Conservation (phyloP, 2,329 filamentous ascomycete species). For the Emergomyces pasteurianus region DNA sequence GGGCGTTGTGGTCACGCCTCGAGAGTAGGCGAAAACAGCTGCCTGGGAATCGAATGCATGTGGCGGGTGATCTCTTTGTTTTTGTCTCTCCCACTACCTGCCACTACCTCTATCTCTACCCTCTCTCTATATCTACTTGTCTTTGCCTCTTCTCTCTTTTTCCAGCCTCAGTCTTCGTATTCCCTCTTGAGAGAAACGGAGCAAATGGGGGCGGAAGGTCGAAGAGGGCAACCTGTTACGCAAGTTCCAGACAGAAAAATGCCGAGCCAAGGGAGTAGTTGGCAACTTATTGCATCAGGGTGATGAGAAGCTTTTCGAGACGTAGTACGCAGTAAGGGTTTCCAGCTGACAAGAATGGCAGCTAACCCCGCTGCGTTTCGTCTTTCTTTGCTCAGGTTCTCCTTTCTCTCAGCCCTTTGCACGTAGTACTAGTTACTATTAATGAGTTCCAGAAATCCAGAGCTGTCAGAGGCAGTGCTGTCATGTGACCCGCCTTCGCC, state of each 20-base stretch:
- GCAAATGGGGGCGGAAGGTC: neutral
- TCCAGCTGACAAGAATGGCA: neutral
- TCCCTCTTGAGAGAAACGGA: neutral
- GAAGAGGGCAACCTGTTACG: too few species aligned
- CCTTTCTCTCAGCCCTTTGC: neutral
- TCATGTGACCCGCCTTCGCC: neutral
- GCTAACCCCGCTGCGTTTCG: neutral
- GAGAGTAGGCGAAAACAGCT: neutral
- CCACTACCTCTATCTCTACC: neutral
- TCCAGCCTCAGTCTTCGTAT: neutral
- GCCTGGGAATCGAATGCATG: neutral
- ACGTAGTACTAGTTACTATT: too few species aligned
- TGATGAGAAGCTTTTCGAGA: neutral
- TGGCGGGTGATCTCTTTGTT: neutral
- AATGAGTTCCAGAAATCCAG: too few species aligned
- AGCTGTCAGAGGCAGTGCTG: neutral
- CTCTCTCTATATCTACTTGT: neutral
- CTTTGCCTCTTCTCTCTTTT: neutral
- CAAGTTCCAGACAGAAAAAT: neutral
- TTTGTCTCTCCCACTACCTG: neutral
- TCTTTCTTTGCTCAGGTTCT: neutral
- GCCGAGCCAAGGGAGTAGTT: neutral
- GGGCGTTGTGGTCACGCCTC: neutral
- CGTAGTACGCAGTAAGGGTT: neutral
- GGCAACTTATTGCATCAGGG: neutral